phyloP scores from a whole-genome alignment of 768 basidiomycete species.

The Psilocybe cubensis region DNA sequence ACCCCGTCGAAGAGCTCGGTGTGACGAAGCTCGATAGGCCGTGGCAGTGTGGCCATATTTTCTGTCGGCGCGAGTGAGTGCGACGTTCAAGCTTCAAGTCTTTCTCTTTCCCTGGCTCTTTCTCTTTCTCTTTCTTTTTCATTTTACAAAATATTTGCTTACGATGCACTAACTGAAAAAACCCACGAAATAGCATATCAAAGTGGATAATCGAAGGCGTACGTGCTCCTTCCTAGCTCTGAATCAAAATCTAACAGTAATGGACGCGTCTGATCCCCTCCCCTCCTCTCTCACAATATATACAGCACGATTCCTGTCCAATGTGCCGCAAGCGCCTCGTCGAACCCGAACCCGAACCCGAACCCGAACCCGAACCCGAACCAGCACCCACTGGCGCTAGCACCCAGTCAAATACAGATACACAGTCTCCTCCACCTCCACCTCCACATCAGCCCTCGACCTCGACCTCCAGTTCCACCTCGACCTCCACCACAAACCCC shows the following conservation, averaged over 20 bases:
- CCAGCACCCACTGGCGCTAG: background rate
- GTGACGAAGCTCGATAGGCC: conserved; percentile 61
- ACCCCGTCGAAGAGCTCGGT: conserved; percentile 69
- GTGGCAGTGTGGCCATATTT: conserved; percentile 69
- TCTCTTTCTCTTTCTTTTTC: background rate
- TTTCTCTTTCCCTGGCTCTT: no score
- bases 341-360: conserved; percentile 15
- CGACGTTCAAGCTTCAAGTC: no score
- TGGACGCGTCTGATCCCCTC: no score
- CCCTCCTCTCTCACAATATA: no score
- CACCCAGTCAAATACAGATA: no score
- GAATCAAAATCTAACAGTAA: no score
- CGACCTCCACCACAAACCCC: no score
- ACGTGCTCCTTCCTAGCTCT: conserved; percentile 23
- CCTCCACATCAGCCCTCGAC: no score
- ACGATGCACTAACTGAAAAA: background rate
- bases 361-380: background rate
- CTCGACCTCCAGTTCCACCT: background rate
- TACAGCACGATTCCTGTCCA: conserved; percentile 67
- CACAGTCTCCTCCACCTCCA: background rate
- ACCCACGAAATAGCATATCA: conserved; percentile 47
- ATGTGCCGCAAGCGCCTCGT: conserved; percentile 59
- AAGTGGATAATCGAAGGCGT: conserved; percentile 68
- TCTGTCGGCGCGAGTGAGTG: conserved; percentile 80
- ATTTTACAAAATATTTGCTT: no score